Evolutionary conservation across 305 asterid species (phyloP).

Genomic region (Solanum hybrid): DNA sequence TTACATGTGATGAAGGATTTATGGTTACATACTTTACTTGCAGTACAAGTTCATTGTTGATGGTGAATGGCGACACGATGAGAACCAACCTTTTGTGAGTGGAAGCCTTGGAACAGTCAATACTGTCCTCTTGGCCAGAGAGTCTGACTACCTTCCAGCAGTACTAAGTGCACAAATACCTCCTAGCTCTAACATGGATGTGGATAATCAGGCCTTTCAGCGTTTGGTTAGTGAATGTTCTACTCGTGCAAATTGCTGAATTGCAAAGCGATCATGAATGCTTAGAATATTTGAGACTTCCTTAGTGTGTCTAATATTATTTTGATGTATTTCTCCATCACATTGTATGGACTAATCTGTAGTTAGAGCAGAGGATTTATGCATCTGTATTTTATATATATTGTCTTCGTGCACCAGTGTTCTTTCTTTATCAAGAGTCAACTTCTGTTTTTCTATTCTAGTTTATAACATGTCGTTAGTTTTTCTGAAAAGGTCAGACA

Average conservation of each 20-base stretch:
- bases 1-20: background rate
- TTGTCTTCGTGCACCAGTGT: background rate
- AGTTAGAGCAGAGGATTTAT: background rate
- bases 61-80: constrained; percentile 97
- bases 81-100: constrained; percentile 58
- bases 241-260: constrained; percentile 1
- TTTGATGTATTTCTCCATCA: background rate
- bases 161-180: constrained; percentile 39
- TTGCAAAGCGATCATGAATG: background rate
- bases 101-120: constrained; percentile 75
- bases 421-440: background rate
- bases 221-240: constrained; percentile 47
- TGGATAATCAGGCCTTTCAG: constrained; percentile 69
- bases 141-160: constrained; percentile 44
- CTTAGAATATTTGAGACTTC: background rate
- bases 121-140: constrained; percentile 64
- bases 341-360: background rate
- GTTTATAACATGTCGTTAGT: background rate
- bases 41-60: constrained; percentile 96
- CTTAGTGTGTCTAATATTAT: background rate
- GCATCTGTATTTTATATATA: background rate
- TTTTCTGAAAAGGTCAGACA: background rate
- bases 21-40: constrained; percentile 19
- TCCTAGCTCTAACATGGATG: constrained; percentile 76
- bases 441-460: background rate